Evolutionary conservation across 306 rosid species (phyloP), one percentile per base, ranked within the genome.

Genomic region (Sphenostylis stenocarpa): DNA sequence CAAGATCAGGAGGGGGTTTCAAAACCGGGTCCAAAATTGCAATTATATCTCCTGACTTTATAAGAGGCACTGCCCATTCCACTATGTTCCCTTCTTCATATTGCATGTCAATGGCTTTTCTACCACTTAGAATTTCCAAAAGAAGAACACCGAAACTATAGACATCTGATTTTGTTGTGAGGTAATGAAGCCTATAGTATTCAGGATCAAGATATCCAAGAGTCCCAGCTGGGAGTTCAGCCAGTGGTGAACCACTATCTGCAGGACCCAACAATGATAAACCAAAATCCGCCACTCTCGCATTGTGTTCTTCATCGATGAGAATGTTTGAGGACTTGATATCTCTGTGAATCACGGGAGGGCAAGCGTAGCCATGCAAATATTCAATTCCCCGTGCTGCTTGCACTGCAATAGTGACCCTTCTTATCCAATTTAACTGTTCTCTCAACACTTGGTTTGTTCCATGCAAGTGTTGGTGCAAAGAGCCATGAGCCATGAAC

Each of bases 141-240:
- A 95, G 89, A 7, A 95, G 69, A 55, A 92, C 98, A 12, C 98
- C 98, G 68, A 95, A 95, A 86, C 98, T 92, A 55, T 92, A 95
- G 1, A 95, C 96, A 84, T 95, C 98, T 16, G 98, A 95, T 77
- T 95, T 95, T 19, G 98, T 95, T 11, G 98, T 95, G 23, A 95
- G 96, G 79, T 95, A 95, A 45, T 95, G 98, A 73, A 95, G 98
- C 79, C 97, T 89, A 47, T 95, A 95, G 88, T 92, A 95, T 64
- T 95, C 98, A 8, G 97, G 98, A 73, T 95, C 98, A 38, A 95
- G 98, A 85, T 95, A 95, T 19, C 98, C 98, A 1, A 92, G 96
- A 3, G 98, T 95, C 3, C 98, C 98, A 0, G 98, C 98, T 3
- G 98, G 98, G 21, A 92, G 84, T 72, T 92, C 98, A 0, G 97